A percentile compares a stretch with the other conserved stretches of the same genome.
phyloP scores from a whole-genome alignment of 2,329 filamentous ascomycete genomes.

The Kalmusia sp. region DNA sequence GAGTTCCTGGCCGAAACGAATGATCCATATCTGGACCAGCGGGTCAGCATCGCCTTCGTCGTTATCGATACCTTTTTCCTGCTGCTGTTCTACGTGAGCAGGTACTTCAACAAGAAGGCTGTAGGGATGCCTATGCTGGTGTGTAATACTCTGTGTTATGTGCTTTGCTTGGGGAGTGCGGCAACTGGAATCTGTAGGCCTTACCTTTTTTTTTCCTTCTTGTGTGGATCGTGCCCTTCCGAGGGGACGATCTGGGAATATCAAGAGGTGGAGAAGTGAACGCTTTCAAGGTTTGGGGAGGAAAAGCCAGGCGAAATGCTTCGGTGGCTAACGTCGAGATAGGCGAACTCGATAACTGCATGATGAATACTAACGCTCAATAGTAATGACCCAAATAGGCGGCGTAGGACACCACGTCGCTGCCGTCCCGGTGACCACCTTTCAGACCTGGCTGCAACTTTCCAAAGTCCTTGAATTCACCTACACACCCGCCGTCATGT shows the following conservation, averaged over 20 bases:
- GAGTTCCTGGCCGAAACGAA: conserved; percentile 14
- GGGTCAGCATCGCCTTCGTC: conserved; percentile 14
- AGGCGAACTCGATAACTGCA: too few relatives aligned
- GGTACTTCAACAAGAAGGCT: conserved; percentile 12
- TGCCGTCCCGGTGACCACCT: conserved; percentile 6
- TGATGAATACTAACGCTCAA: conserved; percentile 8
- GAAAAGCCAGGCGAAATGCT: too few relatives aligned
- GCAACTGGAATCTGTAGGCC: conserved; percentile 14
- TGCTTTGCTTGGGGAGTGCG: conserved; percentile 14
- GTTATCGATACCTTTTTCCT: conserved; percentile 16
- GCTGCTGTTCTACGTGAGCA: conserved; percentile 11
- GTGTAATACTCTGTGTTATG: conserved; percentile 16
- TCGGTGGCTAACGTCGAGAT: too few relatives aligned
- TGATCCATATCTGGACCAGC: conserved; percentile 13
- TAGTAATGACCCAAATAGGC: conserved; percentile 16
- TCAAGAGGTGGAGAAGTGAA: too few relatives aligned
- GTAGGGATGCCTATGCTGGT: conserved; percentile 13
- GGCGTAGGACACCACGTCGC: conserved; percentile 11
- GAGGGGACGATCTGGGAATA: too few relatives aligned
- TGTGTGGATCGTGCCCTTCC: background rate
- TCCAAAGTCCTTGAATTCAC: conserved; percentile 18
- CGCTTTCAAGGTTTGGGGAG: too few relatives aligned
- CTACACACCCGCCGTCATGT: conserved; percentile 17
- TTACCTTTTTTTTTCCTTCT: background rate
- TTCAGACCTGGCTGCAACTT: conserved; percentile 13